Evolutionary conservation across 2,329 filamentous ascomycete species (phyloP).

Genomic region (Stemphylium vesicarium): DNA sequence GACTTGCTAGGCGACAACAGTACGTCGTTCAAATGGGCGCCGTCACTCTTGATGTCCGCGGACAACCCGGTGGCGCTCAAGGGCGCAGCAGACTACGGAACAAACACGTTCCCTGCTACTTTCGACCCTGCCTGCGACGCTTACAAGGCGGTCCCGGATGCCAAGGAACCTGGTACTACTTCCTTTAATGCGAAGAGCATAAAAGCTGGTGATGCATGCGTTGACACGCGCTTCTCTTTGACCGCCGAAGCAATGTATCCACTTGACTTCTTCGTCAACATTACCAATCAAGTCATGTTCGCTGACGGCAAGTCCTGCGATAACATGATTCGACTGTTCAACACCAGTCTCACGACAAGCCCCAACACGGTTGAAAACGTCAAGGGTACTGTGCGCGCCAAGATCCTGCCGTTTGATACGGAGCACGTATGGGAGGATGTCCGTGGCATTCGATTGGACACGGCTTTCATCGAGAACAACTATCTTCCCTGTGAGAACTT

Average conservation of each 20-base stretch:
- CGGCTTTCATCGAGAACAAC: slow-evolving; percentile 52
- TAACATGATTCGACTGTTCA: slow-evolving; percentile 54
- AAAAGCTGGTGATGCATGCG: slow-evolving; percentile 23
- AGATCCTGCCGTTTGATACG: slow-evolving; percentile 36
- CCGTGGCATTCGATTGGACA: slow-evolving; percentile 46
- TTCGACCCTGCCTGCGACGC: slow-evolving; percentile 60
- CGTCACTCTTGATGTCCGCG: slow-evolving; percentile 56
- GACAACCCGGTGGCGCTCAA: slow-evolving; percentile 52
- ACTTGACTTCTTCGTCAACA: slow-evolving; percentile 55
- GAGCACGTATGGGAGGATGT: slow-evolving; percentile 41
- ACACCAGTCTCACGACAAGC: slow-evolving; percentile 52
- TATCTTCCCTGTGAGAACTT: slow-evolving; percentile 43
- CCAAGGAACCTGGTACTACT: slow-evolving; percentile 27
- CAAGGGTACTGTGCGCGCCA: slow-evolving; percentile 40
- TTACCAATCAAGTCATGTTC: slow-evolving; percentile 63
- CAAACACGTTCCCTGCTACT: slow-evolving; percentile 48
- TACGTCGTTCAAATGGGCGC: slow-evolving; percentile 60
- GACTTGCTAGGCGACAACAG: slow-evolving; percentile 59
- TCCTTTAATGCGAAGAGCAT: slow-evolving; percentile 28
- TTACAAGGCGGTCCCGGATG: slow-evolving; percentile 47
- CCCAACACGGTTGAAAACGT: slow-evolving; percentile 42
- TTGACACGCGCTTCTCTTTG: slow-evolving; percentile 25
- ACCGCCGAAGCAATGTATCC: slow-evolving; percentile 41
- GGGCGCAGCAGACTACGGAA: slow-evolving; percentile 57
- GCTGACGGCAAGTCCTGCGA: slow-evolving; percentile 52